phyloP scores from a whole-genome alignment of 2,329 filamentous ascomycete genomes.

The Cordyceps farinosa region DNA sequence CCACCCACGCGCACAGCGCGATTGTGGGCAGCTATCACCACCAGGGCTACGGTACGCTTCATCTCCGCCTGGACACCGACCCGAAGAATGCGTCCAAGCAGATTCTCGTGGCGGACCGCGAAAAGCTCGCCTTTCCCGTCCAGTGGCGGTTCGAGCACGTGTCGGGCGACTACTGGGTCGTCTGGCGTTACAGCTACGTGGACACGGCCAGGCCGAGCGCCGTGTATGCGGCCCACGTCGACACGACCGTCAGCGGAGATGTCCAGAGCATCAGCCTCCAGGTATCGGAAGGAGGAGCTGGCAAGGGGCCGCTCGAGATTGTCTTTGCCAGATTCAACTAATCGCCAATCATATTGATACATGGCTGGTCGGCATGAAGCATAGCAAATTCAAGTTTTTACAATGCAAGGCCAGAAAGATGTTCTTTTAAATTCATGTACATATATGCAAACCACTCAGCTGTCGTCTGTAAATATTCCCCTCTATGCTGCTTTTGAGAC shows the following conservation, averaged over 20 bases:
- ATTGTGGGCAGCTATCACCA: slow-evolving; percentile 42
- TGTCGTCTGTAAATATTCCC: background rate
- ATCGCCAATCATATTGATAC: background rate
- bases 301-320: background rate
- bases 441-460: slow-evolving; percentile 1
- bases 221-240: background rate
- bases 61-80: slow-evolving; percentile 21
- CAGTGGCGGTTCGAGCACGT: slow-evolving; percentile 27
- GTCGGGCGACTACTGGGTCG: slow-evolving; percentile 28
- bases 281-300: background rate
- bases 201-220: background rate
- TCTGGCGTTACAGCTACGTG: slow-evolving; percentile 19
- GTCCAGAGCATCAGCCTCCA: slow-evolving; percentile 3
- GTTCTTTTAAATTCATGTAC: slow-evolving; percentile 4
- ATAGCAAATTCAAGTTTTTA: background rate
- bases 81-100: slow-evolving; percentile 16
- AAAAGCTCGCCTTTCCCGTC: slow-evolving; percentile 25
- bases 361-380: rapidly evolving
- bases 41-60: slow-evolving; percentile 36
- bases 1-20: slow-evolving; percentile 32
- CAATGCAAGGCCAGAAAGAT: background rate
- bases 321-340: background rate
- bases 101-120: slow-evolving; percentile 26
- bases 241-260: background rate
- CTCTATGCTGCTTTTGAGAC: slow-evolving; percentile 38